Percentiles rank a stretch among this genome's conserved stretches.
These are phyloP conservation scores for Dioscorea alata DNA, from an alignment of 106 monocot genomes.

Conservation along the genomic window DNA sequence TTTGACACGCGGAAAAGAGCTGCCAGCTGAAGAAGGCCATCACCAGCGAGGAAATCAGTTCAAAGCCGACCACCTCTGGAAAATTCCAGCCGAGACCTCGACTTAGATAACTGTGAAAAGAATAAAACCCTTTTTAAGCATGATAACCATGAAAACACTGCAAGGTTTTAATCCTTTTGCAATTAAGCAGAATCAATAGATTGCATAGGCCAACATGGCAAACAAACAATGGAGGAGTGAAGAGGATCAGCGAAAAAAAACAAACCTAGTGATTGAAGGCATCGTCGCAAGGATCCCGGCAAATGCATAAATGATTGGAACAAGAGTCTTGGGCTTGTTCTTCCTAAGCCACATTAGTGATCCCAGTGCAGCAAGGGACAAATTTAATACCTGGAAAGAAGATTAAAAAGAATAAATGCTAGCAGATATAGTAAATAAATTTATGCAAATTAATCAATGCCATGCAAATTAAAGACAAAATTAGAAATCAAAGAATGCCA, in stretches of 20 bases:
- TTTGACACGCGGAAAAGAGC: conserved; percentile 57
- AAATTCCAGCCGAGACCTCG: conserved; percentile 67
- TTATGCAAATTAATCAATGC: no score
- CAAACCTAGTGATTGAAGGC: conserved; percentile 88
- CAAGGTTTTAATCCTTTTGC: no score
- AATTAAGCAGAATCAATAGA: no score
- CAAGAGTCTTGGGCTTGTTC: conserved; percentile 77
- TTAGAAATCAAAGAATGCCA: no score
- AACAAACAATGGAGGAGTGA: no score
- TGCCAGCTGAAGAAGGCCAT: conserved; percentile 92
- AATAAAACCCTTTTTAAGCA: background rate
- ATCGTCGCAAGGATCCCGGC: conserved; percentile 79
- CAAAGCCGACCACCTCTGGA: conserved; percentile 65
- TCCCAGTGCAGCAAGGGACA: conserved; percentile 86
- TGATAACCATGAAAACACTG: no score
- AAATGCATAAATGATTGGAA: conserved; percentile 89
- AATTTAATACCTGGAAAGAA: conserved; percentile 54
- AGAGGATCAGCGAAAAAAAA: background rate
- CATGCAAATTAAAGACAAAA: no score
- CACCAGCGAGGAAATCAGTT: conserved; percentile 53
- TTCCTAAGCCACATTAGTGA: conserved; percentile 99
- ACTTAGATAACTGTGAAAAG: conserved; percentile 65
- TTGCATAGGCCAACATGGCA: no score
- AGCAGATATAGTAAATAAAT: no score
- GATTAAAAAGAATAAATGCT: background rate